phyloP scores from a whole-genome alignment of 1,284 basidiomycete genomes.

The Ganoderma lingzhi region DNA sequence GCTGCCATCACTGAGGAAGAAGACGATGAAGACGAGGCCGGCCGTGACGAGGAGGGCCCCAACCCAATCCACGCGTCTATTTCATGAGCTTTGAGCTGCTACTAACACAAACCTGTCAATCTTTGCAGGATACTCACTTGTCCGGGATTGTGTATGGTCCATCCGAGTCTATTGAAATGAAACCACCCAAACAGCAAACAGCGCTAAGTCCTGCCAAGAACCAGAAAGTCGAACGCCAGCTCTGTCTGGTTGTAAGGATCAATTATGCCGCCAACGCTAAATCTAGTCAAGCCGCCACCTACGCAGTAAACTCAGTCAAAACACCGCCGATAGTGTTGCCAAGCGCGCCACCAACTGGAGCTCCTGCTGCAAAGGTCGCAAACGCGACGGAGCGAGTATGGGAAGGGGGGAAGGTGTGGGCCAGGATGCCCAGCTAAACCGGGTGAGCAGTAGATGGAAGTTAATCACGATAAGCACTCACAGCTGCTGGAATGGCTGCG shows the following conservation, averaged over 20 bases:
- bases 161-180: conserved; percentile 55
- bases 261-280: not conserved
- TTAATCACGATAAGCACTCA: not conserved
- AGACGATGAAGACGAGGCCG: conserved; percentile 82
- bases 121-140: conserved; percentile 18
- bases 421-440: conserved; percentile 71
- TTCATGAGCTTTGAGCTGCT: no score
- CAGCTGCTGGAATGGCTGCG: conserved; percentile 70
- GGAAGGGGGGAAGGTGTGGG: conserved; percentile 76
- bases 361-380: conserved; percentile 81
- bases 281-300: conserved; percentile 12
- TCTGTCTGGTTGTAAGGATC: conserved; percentile 37
- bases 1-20: conserved; percentile 81
- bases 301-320: conserved; percentile 71
- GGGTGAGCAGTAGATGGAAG: not conserved
- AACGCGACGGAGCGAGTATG: conserved; percentile 76
- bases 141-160: conserved; percentile 55
- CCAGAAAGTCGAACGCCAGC: conserved; percentile 67
- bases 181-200: conserved; percentile 48
- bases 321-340: conserved; percentile 77
- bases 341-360: conserved; percentile 79
- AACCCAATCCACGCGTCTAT: conserved; percentile 79
- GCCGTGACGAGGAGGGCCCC: conserved; percentile 81
- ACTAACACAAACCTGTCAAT: not conserved
- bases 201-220: conserved; percentile 56